Conservation (phyloP, 2,329 filamentous ascomycete genomes). For the Ophiosphaerella korrae region DNA sequence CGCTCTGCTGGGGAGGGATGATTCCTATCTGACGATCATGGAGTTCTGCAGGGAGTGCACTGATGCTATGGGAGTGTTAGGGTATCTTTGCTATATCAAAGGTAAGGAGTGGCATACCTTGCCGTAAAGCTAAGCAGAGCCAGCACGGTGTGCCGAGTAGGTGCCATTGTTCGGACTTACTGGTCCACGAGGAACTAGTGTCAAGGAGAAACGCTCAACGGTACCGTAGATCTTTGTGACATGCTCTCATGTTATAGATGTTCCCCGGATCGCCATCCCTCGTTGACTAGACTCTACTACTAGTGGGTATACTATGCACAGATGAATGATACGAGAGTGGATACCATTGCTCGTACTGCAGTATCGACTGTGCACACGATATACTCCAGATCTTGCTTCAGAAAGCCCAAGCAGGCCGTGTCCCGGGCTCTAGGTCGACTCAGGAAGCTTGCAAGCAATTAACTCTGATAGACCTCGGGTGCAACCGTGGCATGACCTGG, state of each 20-base stretch:
- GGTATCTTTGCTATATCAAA: neutral
- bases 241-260: conserved; percentile 31
- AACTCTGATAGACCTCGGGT: conserved; percentile 23
- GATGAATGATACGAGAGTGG: conserved; percentile 42
- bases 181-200: conserved; percentile 7
- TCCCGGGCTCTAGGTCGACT: conserved; percentile 34
- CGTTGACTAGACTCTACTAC: conserved; percentile 17
- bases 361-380: conserved; percentile 25
- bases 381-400: conserved; percentile 23
- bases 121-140: conserved; percentile 32
- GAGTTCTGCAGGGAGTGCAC: conserved; percentile 24
- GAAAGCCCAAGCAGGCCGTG: conserved; percentile 18
- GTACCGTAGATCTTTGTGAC: conserved; percentile 8
- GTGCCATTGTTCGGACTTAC: conserved; percentile 24
- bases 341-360: conserved; percentile 19
- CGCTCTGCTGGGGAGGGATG: conserved; percentile 19
- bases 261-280: conserved; percentile 14
- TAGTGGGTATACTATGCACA: conserved; percentile 30
- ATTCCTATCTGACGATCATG: conserved; percentile 21
- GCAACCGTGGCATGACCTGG: conserved; percentile 29
- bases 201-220: conserved; percentile 10
- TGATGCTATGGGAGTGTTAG: conserved; percentile 20
- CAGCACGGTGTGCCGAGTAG: conserved; percentile 28
- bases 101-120: conserved; percentile 20
- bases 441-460: conserved; percentile 24